Evolutionary conservation across 192 early-diverging fungal genomes (phyloP).

Genomic region (Allomyces macrogynus): DNA sequence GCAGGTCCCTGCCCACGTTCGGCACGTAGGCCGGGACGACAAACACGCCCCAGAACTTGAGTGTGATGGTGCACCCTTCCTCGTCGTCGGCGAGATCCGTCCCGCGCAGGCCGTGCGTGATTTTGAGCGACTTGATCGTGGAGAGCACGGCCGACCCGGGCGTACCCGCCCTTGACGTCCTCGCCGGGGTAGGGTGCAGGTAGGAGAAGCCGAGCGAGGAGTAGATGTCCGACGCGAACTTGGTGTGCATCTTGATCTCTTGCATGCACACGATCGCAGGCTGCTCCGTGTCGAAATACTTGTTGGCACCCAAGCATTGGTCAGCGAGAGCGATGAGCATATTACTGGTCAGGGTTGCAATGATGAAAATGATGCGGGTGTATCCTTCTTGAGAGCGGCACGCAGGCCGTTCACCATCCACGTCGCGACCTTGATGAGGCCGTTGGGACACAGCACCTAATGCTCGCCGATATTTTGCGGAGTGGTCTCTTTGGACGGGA

Average conservation of each 20-base stretch:
- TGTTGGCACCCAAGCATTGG: conserved; percentile 32
- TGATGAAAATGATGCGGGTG: conserved; percentile 1
- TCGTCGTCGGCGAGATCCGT: conserved; percentile 17
- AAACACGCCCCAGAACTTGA: conserved; percentile 42
- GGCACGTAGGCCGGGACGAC: conserved; percentile 58
- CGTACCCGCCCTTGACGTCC: conserved; percentile 1
- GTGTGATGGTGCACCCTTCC: conserved; percentile 51
- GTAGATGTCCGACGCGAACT: not conserved
- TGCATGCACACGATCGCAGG: conserved; percentile 67
- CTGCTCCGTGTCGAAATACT: conserved; percentile 51
- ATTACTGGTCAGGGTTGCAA: not conserved
- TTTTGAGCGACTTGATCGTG: conserved; percentile 45
- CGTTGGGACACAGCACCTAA: conserved; percentile 15
- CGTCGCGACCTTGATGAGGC: conserved; percentile 40
- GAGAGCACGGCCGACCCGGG: conserved; percentile 58
- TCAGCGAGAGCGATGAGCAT: not conserved
- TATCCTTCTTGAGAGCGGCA: conserved; percentile 48
- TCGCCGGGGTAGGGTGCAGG: not conserved
- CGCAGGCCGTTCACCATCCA: conserved; percentile 62
- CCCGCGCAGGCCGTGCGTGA: conserved; percentile 36
- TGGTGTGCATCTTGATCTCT: conserved; percentile 49
- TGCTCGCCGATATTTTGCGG: too few relatives aligned
- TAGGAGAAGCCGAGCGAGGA: too few relatives aligned
- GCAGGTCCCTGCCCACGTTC: conserved; percentile 55
- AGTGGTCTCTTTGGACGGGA: too few relatives aligned